Evolutionary conservation across 305 asterid species (phyloP).

Genomic region (Lippia alba): DNA sequence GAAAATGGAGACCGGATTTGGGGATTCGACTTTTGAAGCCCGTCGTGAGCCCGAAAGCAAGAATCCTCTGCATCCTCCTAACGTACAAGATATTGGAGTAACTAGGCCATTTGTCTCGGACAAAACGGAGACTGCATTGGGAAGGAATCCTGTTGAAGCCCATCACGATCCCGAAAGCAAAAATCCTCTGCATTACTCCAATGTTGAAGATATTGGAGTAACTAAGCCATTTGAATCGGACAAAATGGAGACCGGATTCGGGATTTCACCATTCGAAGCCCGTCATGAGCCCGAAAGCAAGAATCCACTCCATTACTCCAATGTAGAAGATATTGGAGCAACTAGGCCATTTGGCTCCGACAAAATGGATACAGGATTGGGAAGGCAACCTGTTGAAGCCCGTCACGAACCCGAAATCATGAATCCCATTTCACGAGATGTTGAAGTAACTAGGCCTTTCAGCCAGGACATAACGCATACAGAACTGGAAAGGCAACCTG

Average conservation of each 20-base stretch:
- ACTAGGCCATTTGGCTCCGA: background rate
- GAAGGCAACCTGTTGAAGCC: background rate
- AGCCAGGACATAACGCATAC: background rate
- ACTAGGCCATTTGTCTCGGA: background rate
- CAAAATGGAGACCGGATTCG: background rate
- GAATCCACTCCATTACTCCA: background rate
- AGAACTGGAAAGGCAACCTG: background rate
- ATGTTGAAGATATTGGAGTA: background rate
- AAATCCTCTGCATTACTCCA: background rate
- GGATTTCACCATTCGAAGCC: background rate
- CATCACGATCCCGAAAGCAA: background rate
- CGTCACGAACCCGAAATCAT: background rate
- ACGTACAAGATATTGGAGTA: background rate
- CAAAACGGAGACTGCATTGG: background rate
- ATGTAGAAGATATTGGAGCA: background rate
- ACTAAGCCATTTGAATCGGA: background rate
- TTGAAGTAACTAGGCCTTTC: background rate
- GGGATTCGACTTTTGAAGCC: too few relatives aligned
- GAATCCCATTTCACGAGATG: background rate
- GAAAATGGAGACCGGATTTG: background rate
- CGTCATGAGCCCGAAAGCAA: background rate
- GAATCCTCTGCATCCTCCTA: background rate
- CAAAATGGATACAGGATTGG: background rate
- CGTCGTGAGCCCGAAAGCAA: background rate
- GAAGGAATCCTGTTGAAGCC: background rate